phyloP scores from a whole-genome alignment of 441 rosid genomes.

The Flueggea neowawraea region DNA sequence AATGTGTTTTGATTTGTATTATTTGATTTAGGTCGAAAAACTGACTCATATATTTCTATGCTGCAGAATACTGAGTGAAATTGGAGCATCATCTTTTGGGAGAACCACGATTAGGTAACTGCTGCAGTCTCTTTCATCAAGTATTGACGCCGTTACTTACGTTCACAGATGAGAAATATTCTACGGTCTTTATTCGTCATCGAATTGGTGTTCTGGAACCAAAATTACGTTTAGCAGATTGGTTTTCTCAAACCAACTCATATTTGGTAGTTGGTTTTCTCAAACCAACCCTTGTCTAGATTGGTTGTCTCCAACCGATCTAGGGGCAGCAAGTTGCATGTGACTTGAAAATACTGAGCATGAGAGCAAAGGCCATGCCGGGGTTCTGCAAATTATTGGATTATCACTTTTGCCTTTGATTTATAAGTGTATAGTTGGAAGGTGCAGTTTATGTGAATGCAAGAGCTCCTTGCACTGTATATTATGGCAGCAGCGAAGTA shows the following conservation, averaged over 20 bases:
- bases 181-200: too few species aligned
- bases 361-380: too few species aligned
- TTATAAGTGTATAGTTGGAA: conserved; percentile 31
- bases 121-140: neutral
- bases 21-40: neutral
- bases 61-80: conserved; percentile 84
- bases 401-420: conserved; percentile 4
- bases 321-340: neutral
- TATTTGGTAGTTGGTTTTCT: conserved; percentile 8
- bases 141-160: too few species aligned
- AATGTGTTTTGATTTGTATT: conserved; percentile 1
- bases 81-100: conserved; percentile 81
- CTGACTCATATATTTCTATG: conserved; percentile 1
- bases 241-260: conserved; percentile 22
- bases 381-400: conserved; percentile 13
- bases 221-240: conserved; percentile 1
- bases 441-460: conserved; percentile 10
- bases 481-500: neutral
- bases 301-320: conserved; percentile 1
- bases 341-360: neutral
- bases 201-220: neutral
- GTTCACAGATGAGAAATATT: too few species aligned
- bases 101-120: conserved; percentile 74
- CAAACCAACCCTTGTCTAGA: conserved; percentile 15
- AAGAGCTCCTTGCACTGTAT: conserved; percentile 13